Evolutionary conservation across 2,329 filamentous ascomycete genomes (phyloP), one percentile per base, ranked within the genome.

Genomic region (Colletotrichum filicis): DNA sequence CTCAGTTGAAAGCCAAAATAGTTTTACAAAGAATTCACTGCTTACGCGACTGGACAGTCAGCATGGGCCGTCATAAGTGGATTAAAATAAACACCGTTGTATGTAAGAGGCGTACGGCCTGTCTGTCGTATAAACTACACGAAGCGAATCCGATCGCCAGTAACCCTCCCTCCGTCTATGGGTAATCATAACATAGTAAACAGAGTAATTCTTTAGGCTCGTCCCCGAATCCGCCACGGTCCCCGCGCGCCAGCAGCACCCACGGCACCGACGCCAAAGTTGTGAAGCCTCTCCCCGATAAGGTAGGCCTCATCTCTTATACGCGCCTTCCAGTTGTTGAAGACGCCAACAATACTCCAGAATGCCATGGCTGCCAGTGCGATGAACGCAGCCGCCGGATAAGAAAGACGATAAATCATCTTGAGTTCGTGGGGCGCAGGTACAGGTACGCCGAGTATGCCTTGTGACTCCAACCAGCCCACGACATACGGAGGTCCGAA

Each of bases 231-330:
- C 65, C 81, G 82, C 83, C 84, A 85, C 16, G 80, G 79, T 2
- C 78, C 79, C 71, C 79, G 79, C 19, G 79, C 78, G 68, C 80
- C 80, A 16, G 81, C 79, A 22, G 80, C 80, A 22, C 80, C 83
- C 8, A 82, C 82, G 19, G 83, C 80, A 8, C 81, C 83, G 2
- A 82, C 81, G 4, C 95, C 94, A 83, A 98, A 97, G 82, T 99
- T 99, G 84, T 99, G 97, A 79, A 99, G 83, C 73, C 95, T 87
- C 84, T 99, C 96, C 2, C 97, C 97, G 79, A 98, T 97, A 57
- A 99, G 86, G 81, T 99, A 99, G 0, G 97, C 95, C 83, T 99
- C 97, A 81, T 99, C 97, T 52, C 95, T 88, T 59, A 99, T 95
- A 71, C 92, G 90, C 70, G 92, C 87, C 77, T 94, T 91, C 95